A percentile compares a stretch with the other conserved stretches of the same genome.
Evolutionary conservation across 805 yeast genomes (phyloP).

Genomic region (Blastobotrys chiropterorum): DNA sequence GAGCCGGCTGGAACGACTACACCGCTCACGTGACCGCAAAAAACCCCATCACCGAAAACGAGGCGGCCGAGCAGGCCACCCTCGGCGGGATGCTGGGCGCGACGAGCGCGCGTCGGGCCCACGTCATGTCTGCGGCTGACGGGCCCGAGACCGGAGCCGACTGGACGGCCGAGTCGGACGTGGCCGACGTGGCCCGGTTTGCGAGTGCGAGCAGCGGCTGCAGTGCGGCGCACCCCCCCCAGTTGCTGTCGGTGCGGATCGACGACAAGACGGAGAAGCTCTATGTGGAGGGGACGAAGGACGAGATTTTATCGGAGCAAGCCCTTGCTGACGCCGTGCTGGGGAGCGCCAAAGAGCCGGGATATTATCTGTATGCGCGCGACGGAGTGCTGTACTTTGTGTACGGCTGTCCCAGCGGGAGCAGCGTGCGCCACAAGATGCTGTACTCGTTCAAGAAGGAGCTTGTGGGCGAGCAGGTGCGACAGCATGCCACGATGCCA

Average conservation of each 20-base stretch:
- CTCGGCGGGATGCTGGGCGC: slow-evolving; percentile 29
- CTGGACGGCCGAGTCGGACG: slow-evolving; percentile 16
- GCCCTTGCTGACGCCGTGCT: slow-evolving; percentile 6
- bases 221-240: neutral
- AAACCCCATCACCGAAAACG: slow-evolving; percentile 54
- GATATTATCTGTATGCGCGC: slow-evolving; percentile 6
- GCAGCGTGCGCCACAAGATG: slow-evolving; percentile 85
- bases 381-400: slow-evolving; percentile 39
- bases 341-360: slow-evolving; percentile 6
- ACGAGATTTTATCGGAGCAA: neutral
- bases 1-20: slow-evolving; percentile 42
- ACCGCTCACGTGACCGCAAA: slow-evolving; percentile 33
- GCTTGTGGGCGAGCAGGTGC: neutral
- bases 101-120: slow-evolving; percentile 25
- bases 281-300: neutral
- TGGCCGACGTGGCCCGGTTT: slow-evolving; percentile 5
- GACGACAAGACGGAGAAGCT: neutral
- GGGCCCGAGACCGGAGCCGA: slow-evolving; percentile 15
- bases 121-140: slow-evolving; percentile 20
- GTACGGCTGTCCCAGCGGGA: slow-evolving; percentile 82
- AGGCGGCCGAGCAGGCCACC: slow-evolving; percentile 39
- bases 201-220: neutral
- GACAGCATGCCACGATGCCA: neutral
- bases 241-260: neutral
- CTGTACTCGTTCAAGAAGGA: slow-evolving; percentile 50